These are phyloP conservation scores for Clathrospora elynae DNA, from an alignment of 2,329 filamentous ascomycete genomes.

Conservation along the genomic window DNA sequence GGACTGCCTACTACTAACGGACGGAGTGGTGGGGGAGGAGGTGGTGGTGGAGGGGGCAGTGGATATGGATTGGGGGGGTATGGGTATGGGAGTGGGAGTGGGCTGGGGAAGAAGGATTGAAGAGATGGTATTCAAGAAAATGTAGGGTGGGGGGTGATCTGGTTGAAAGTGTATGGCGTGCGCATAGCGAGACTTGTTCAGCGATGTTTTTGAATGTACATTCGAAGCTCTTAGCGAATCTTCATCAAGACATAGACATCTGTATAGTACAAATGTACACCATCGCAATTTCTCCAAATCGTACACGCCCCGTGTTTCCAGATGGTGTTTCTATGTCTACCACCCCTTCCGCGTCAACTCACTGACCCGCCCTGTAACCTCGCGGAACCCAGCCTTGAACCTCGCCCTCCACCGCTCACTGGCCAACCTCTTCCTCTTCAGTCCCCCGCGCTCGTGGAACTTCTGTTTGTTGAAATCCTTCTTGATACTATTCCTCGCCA, in stretches of 20 bases:
- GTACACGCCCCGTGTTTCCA: slow-evolving; percentile 1
- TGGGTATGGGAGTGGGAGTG: slow-evolving; percentile 50
- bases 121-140: too few species aligned
- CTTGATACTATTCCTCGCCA: slow-evolving; percentile 63
- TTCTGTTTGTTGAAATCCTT: slow-evolving; percentile 63
- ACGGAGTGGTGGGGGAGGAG: slow-evolving; percentile 47
- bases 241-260: background rate
- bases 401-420: slow-evolving; percentile 70
- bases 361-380: slow-evolving; percentile 66
- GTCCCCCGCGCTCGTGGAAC: slow-evolving; percentile 75
- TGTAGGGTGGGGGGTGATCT: too few species aligned
- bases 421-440: slow-evolving; percentile 76
- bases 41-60: too few species aligned
- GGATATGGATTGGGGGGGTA: slow-evolving; percentile 51
- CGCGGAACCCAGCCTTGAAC: slow-evolving; percentile 72
- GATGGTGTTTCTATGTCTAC: slow-evolving; percentile 53
- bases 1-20: slow-evolving; percentile 41
- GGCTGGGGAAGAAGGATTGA: slow-evolving; percentile 53
- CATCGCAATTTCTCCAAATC: background rate
- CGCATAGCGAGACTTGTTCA: background rate
- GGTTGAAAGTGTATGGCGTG: too few species aligned
- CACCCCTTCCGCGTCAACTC: slow-evolving; percentile 79
- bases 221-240: slow-evolving; percentile 3
- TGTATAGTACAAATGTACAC: slow-evolving; percentile 9
- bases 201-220: slow-evolving; percentile 2